Evolutionary conservation across 345 rosid genomes (phyloP), one percentile per base, ranked within the genome.

Genomic region (Chamaenerion angustifolium): DNA sequence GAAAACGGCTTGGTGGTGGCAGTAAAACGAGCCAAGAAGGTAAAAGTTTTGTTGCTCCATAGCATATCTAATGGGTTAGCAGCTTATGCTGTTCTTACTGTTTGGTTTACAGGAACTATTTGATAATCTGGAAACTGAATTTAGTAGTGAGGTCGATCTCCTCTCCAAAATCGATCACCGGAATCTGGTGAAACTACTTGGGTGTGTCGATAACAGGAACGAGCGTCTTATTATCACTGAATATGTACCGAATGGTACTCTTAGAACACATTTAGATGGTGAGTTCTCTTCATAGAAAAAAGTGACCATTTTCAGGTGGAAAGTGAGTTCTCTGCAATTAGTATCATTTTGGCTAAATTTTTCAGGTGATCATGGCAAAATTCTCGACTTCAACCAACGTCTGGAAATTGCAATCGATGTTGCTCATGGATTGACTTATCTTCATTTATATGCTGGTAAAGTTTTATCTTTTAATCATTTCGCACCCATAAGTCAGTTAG

Each of bases 241-340:
- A 68, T 87, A 69, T 58, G 83, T 92, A 37, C 71, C 82, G 41
- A 92, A 92, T 64, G 98, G 98, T 19, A 87, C 96, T 62, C 88
- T 92, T 42, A 76, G 98, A 62, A 96, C 84, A 46, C 96, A 83
- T 69, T 74, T 92, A 74, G 96, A 92, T 71, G 95, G 98, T 92
- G 71, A 75, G 82, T 51, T 45, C 15, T 13, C n/a, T n/a, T n/a
- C n/a, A n/a, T n/a, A 17, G 10, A 11, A 46, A 48, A 43, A 4
- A 3, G 7, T n/a, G n/a, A n/a, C n/a, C n/a, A n/a, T 37, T 45
- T 17, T 11, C 27, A 45, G 10, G 45, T 42, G 54, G 40, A 45
- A 43, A 31, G 18, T 13, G n/a, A 41, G 40, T 27, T 17, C 16
- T 18, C n/a, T n/a, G n/a, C 45, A 17, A 37, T 56, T 41, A 10